Conservation (phyloP, 495 filamentous ascomycete species). For the Penicillium waksmanii region DNA sequence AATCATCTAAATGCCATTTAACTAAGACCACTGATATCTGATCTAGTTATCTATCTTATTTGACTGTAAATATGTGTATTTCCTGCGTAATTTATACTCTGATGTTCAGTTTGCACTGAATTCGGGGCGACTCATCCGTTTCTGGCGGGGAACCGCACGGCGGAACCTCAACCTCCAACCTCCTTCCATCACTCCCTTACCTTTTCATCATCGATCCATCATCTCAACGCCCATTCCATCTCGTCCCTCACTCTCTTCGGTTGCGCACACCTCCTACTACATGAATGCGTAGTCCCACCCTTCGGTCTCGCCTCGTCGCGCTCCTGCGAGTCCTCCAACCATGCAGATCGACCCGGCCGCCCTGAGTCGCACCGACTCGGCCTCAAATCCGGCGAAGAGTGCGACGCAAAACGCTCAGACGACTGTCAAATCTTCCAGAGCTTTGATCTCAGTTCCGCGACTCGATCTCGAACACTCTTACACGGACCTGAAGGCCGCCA, state of each 20-base stretch:
- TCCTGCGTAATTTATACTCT: background rate
- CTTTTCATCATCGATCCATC: constrained; percentile 36
- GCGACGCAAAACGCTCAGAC: constrained; percentile 57
- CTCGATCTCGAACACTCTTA: constrained; percentile 92
- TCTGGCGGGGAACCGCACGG: constrained; percentile 37
- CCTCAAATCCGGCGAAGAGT: constrained; percentile 62
- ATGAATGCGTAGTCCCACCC: constrained; percentile 50
- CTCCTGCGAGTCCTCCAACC: constrained; percentile 42
- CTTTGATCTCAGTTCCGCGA: constrained; percentile 71
- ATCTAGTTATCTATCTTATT: background rate
- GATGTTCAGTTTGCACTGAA: background rate
- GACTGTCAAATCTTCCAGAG: constrained; percentile 58
- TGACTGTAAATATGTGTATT: background rate
- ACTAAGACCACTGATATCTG: background rate
- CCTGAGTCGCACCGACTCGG: constrained; percentile 70
- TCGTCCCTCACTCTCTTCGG: constrained; percentile 6
- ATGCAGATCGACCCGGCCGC: constrained; percentile 91
- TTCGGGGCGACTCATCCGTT: constrained; percentile 20
- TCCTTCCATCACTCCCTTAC: constrained; percentile 31
- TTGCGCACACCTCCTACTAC: constrained; percentile 23
- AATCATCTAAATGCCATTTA: background rate
- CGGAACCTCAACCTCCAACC: constrained; percentile 28
- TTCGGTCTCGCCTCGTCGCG: constrained; percentile 52
- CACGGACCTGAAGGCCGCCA: constrained; percentile 76
- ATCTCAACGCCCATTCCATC: constrained; percentile 16